phyloP scores from a whole-genome alignment of 1,284 basidiomycete genomes.

The Volvariella volvacea region DNA sequence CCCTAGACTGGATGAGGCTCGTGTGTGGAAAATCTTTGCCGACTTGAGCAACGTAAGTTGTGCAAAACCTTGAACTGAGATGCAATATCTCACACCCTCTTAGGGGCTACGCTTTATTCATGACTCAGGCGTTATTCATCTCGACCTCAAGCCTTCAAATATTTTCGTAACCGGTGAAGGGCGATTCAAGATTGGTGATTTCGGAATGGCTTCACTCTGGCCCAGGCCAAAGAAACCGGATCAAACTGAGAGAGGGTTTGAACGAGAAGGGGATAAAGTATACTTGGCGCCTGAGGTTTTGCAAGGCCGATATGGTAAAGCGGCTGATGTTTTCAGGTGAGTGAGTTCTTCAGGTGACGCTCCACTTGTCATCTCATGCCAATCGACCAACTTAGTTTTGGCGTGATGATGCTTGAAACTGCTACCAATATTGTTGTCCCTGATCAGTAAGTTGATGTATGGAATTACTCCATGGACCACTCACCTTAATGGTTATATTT shows the following conservation, averaged over 20 bases:
- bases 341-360: constrained; percentile 16
- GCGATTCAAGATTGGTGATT: constrained; percentile 96
- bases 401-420: constrained; percentile 93
- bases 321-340: constrained; percentile 95
- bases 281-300: constrained; percentile 99
- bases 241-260: constrained; percentile 54
- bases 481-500: constrained; percentile 20
- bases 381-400: constrained; percentile 59
- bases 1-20: constrained; percentile 83
- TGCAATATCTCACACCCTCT: constrained; percentile 22
- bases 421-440: constrained; percentile 95
- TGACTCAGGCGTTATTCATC: constrained; percentile 82
- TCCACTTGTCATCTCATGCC: constrained; percentile 30
- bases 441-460: constrained; percentile 72
- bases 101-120: constrained; percentile 92
- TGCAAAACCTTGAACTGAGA: constrained; percentile 14
- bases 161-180: constrained; percentile 89
- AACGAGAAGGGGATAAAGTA: constrained; percentile 94
- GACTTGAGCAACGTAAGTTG: constrained; percentile 82
- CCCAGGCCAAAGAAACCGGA: constrained; percentile 45
- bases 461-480: constrained; percentile 1
- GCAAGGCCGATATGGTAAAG: constrained; percentile 85
- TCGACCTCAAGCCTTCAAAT: constrained; percentile 98
- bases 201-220: constrained; percentile 93
- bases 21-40: constrained; percentile 95